Percentiles rank a stretch among this genome's conserved stretches.
phyloP scores from a whole-genome alignment of 2,329 filamentous ascomycete genomes.

The Fusarium lyarnte region DNA sequence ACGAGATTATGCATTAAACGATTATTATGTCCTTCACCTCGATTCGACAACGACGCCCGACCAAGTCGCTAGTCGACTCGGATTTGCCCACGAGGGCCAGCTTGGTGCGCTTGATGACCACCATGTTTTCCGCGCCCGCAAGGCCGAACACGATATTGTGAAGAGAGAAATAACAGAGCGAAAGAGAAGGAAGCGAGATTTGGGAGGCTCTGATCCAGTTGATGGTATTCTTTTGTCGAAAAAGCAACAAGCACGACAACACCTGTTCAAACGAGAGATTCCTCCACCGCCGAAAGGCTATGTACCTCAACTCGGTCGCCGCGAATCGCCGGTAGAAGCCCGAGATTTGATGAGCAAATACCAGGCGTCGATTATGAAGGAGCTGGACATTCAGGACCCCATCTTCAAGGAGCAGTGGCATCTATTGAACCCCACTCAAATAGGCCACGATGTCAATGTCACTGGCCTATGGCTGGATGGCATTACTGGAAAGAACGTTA shows the following conservation, averaged over 20 bases:
- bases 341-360: slow-evolving; percentile 60
- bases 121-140: slow-evolving; percentile 83
- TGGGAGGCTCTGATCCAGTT: slow-evolving; percentile 66
- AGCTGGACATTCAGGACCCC: slow-evolving; percentile 83
- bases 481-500: slow-evolving; percentile 87
- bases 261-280: slow-evolving; percentile 62
- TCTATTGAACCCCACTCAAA: slow-evolving; percentile 81
- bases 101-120: slow-evolving; percentile 82
- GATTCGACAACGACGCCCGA: slow-evolving; percentile 71
- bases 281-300: slow-evolving; percentile 51
- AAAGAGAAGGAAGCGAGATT: slow-evolving; percentile 69
- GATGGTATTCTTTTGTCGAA: slow-evolving; percentile 81
- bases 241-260: slow-evolving; percentile 70
- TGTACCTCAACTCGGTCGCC: slow-evolving; percentile 11
- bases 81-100: slow-evolving; percentile 81
- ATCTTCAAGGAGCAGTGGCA: slow-evolving; percentile 98
- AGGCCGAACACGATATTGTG: slow-evolving; percentile 68
- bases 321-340: slow-evolving; percentile 2
- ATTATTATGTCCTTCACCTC: slow-evolving; percentile 94
- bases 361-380: slow-evolving; percentile 68
- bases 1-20: slow-evolving; percentile 80
- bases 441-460: slow-evolving; percentile 95
- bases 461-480: slow-evolving; percentile 91
- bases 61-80: slow-evolving; percentile 76
- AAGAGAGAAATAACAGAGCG: slow-evolving; percentile 62